phyloP scores from a whole-genome alignment of 805 yeast genomes.

The Schizosaccharomyces osmophilus region DNA sequence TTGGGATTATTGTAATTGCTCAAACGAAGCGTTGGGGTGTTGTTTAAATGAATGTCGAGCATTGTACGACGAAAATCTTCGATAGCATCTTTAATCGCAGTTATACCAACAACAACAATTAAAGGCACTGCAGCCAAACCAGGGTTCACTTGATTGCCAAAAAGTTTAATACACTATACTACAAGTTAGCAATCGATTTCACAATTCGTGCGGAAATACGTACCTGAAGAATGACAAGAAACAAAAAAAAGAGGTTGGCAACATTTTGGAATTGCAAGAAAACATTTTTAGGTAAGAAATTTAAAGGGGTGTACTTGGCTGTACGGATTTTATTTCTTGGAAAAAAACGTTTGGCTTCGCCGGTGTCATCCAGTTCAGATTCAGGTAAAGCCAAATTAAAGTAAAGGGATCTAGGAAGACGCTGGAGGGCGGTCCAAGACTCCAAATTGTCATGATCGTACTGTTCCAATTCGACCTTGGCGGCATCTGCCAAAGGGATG shows the following conservation, averaged over 20 bases:
- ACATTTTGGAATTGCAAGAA: slow-evolving; percentile 59
- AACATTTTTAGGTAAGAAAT: slow-evolving; percentile 70
- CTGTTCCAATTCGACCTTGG: background rate
- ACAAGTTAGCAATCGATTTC: background rate
- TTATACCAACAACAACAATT: slow-evolving; percentile 49
- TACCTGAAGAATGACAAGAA: slow-evolving; percentile 54
- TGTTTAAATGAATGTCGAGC: slow-evolving; percentile 45
- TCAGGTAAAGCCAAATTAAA: slow-evolving; percentile 28
- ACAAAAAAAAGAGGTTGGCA: slow-evolving; percentile 72
- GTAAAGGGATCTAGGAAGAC: slow-evolving; percentile 18
- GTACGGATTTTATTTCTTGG: slow-evolving; percentile 84
- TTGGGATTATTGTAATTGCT: slow-evolving; percentile 32
- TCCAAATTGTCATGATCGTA: background rate
- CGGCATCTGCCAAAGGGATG: background rate
- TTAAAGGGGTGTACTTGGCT: slow-evolving; percentile 77
- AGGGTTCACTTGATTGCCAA: slow-evolving; percentile 42
- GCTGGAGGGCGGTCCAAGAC: background rate
- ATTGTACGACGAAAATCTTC: slow-evolving; percentile 48
- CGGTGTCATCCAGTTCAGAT: slow-evolving; percentile 23
- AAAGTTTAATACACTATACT: slow-evolving; percentile 26
- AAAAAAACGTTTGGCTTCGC: slow-evolving; percentile 34
- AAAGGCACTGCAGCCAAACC: slow-evolving; percentile 60
- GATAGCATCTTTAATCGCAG: slow-evolving; percentile 53
- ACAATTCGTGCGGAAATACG: background rate
- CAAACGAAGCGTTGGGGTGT: slow-evolving; percentile 34